Evolutionary conservation across 1,284 basidiomycete species (phyloP).

Genomic region (Phenoliferia sp.): DNA sequence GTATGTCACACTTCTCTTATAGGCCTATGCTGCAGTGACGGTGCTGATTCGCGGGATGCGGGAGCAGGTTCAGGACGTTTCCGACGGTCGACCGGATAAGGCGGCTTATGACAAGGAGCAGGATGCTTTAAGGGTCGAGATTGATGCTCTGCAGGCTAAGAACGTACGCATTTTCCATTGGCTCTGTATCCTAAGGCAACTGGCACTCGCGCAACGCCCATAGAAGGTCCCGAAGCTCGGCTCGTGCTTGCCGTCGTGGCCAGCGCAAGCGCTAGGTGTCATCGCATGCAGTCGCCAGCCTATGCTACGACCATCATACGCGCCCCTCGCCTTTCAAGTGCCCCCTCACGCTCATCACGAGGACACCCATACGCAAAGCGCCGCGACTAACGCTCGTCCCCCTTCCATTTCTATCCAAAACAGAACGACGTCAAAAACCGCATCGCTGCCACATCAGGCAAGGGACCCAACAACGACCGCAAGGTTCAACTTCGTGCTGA

Average conservation of each 20-base stretch:
- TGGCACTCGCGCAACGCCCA: too few species aligned
- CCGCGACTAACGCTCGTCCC: not conserved
- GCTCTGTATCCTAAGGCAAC: not conserved
- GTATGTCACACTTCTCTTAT: not conserved
- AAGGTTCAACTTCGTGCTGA: conserved; percentile 66
- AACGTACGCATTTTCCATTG: conserved; percentile 55
- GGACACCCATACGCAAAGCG: not conserved
- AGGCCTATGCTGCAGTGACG: not conserved
- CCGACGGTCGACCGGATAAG: conserved; percentile 25
- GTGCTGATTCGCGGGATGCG: not conserved
- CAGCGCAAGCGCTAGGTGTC: too few species aligned
- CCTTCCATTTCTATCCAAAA: not conserved
- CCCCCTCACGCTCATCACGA: not conserved
- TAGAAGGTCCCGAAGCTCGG: too few species aligned
- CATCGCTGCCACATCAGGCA: conserved; percentile 55
- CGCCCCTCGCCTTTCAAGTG: conserved; percentile 6
- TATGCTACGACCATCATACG: too few species aligned
- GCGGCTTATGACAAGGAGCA: conserved; percentile 55
- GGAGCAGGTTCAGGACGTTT: conserved; percentile 8
- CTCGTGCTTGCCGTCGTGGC: too few species aligned
- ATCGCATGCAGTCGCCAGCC: too few species aligned
- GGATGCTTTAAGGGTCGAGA: conserved; percentile 71
- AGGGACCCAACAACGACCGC: conserved; percentile 63
- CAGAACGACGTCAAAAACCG: conserved; percentile 75
- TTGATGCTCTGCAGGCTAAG: conserved; percentile 71